Evolutionary conservation across 2,329 filamentous ascomycete genomes (phyloP), one percentile per base, ranked within the genome.

Genomic region (Pseudogymnoascus sp.): DNA sequence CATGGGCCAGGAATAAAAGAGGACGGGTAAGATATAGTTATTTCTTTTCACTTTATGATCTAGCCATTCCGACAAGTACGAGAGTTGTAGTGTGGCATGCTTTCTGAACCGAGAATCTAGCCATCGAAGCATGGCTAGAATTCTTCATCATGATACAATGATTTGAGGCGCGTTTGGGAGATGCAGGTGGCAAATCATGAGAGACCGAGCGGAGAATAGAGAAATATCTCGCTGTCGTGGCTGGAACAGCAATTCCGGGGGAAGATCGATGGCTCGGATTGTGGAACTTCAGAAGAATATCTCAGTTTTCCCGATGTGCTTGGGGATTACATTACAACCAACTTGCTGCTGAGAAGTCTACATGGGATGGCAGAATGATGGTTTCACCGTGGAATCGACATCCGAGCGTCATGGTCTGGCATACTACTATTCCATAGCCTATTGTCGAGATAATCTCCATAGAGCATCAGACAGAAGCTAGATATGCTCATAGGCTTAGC

Each of bases 1-100:
- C 77, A 78, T 66, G 84, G 82, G 63, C 85, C 89, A 64, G 88
- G 86, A 64, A 89, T 92, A 62, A 95, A 95, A 76, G 90, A 95
- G 84, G 90, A 95, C 73, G 90, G 90, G 90, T 95, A 86, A 92
- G 90, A 85, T 67, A 61, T 63, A 66, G 69, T 54, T 59, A 35
- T 65, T 67, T 68, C 36, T 58, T 62, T 60, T 41, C 57, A 60
- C 59, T 21, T 60, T 60, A 54, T 50, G 50, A 33, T 15, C 47
- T 54, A 54, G 47, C 47, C 47, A 54, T 54, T 54, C 26, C 47
- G 47, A 54, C n/a, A 33, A 54, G 47, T 54, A 54, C 33, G 29
- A 33, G 47, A 33, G 29, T 33, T 21, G 29, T 21, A 54, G 47
- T 29, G 33, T 54, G 29, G 11, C 47, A 10, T 54, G 4, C 26